Conservation (phyloP, 331 rosid genomes). For the Saraca asoca region DNA sequence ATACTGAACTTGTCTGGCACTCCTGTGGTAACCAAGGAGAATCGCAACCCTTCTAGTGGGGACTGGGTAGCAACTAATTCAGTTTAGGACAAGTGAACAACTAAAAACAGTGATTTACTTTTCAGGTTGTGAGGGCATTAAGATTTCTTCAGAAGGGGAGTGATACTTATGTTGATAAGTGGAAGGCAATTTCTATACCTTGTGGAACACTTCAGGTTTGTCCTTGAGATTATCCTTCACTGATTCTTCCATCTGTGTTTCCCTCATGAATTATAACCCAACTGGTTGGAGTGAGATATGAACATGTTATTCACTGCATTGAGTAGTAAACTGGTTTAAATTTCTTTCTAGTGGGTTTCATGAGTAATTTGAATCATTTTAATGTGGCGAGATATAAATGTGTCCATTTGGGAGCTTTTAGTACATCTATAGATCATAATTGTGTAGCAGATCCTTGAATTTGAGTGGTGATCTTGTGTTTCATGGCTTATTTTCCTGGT, state of each 20-base stretch:
- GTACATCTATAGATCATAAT: too few species aligned
- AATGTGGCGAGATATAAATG: neutral
- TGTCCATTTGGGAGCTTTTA: too few species aligned
- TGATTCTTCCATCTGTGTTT: slow-evolving; percentile 7
- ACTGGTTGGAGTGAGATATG: slow-evolving; percentile 4
- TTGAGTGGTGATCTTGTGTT: too few species aligned
- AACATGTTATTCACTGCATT: slow-evolving; percentile 16
- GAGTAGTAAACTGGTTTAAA: slow-evolving; percentile 12
- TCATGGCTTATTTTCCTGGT: too few species aligned
- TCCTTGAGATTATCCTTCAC: slow-evolving; percentile 40
- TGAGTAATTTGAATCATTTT: slow-evolving; percentile 20
- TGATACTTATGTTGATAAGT: slow-evolving; percentile 62
- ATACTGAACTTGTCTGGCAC: slow-evolving; percentile 33
- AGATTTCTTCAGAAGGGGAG: slow-evolving; percentile 67
- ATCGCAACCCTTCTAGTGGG: slow-evolving; percentile 33
- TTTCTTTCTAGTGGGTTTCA: neutral
- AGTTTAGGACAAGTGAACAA: slow-evolving; percentile 28
- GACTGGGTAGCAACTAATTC: slow-evolving; percentile 36
- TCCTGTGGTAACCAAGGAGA: slow-evolving; percentile 34
- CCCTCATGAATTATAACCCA: slow-evolving; percentile 7
- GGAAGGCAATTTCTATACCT: slow-evolving; percentile 82
- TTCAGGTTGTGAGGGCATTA: slow-evolving; percentile 94
- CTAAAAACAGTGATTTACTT: slow-evolving; percentile 29
- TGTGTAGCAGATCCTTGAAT: too few species aligned
- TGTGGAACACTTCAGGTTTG: slow-evolving; percentile 99